Conservation (phyloP, 129 eudicot genomes). For the Ambrosia trifida region DNA sequence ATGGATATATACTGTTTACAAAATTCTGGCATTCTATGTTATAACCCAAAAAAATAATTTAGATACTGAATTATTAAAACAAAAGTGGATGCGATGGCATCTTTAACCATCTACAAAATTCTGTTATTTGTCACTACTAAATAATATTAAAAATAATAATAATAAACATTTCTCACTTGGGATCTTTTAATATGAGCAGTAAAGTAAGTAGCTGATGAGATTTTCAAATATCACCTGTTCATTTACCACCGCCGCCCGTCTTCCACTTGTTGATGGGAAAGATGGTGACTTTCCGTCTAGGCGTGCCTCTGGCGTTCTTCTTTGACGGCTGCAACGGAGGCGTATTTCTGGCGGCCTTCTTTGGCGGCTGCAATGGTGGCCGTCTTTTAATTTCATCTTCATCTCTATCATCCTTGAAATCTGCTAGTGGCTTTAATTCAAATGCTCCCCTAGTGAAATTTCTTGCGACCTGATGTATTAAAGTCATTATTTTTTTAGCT, state of each 20-base stretch:
- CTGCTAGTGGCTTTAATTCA: slow-evolving; percentile 67
- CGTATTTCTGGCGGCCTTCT: slow-evolving; percentile 28
- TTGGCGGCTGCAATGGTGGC: slow-evolving; percentile 40
- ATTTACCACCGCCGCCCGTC: slow-evolving; percentile 54
- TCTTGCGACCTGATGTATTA: slow-evolving; percentile 68
- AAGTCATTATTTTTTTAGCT: background rate
- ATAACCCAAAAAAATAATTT: background rate
- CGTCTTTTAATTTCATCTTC: slow-evolving; percentile 37
- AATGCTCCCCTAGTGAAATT: slow-evolving; percentile 72
- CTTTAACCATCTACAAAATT: slow-evolving; percentile 2
- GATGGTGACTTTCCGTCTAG: slow-evolving; percentile 55
- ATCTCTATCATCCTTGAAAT: slow-evolving; percentile 45
- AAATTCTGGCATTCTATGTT: slow-evolving; percentile 2
- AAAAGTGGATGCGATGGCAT: slow-evolving; percentile 4
- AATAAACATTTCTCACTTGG: slow-evolving; percentile 2
- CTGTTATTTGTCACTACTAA: slow-evolving; percentile 1
- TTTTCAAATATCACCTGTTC: slow-evolving; percentile 17
- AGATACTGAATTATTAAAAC: background rate
- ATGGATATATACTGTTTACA: slow-evolving; percentile 6
- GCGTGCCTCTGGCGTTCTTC: slow-evolving; percentile 21
- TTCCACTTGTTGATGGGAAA: slow-evolving; percentile 79
- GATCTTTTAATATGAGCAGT: slow-evolving; percentile 9
- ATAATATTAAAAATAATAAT: background rate
- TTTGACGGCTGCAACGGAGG: background rate
- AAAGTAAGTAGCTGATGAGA: slow-evolving; percentile 1